Base-by-base conservation (phyloP, 495 filamentous ascomycete species). In the Penicillium angulare region DNA sequence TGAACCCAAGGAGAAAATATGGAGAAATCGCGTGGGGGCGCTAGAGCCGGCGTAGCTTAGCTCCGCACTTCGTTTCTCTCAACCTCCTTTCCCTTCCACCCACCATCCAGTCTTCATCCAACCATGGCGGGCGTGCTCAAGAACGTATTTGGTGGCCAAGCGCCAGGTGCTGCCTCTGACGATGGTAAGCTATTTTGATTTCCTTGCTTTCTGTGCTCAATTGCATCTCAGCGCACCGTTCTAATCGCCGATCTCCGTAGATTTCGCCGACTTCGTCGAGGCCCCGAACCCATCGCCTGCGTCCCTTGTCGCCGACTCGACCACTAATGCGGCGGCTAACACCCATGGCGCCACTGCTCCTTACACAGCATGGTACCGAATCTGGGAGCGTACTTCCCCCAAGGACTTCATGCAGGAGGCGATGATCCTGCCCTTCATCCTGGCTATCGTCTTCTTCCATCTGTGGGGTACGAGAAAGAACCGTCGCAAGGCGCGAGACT, bases 291-390 rank as follows among this genome's bases (percentile, higher is more conserved):
- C 87, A 43, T 76, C 78, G 8, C 84, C 85, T 49, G 73, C 69
- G 18, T 79, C 77, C 22, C 65, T 79, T 52, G 47, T 72, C 52
- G 62, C 68, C 49, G 64, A 67, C 20, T 52, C 68, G n/a, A 65
- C 71, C 23, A 63, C 68, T 47, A 64, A 69, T 39, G 76, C 72
- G 40, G 69, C 75, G 23, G 65, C 73, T 44, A 72, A 76, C 55
- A 73, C 76, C 27, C 70, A 79, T 43, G 79, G 31, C 20, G 59
- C 66, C 27, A 67, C 59, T 32, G 74, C 72, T 21, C 83, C 88
- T 10, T 95, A 87, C 67, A 96, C 93, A 35, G 89, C 89, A 75
- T 97, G 93, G 93, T 98, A 97, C 73, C 88, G 90, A 29, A 76
- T 98, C 23, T 93, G 92, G 81, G 92, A 98, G 80, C 89, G 93